Evolutionary conservation across 768 basidiomycete species (phyloP), one percentile per base, ranked within the genome.

Genomic region (Glaciozyma antarctica): DNA sequence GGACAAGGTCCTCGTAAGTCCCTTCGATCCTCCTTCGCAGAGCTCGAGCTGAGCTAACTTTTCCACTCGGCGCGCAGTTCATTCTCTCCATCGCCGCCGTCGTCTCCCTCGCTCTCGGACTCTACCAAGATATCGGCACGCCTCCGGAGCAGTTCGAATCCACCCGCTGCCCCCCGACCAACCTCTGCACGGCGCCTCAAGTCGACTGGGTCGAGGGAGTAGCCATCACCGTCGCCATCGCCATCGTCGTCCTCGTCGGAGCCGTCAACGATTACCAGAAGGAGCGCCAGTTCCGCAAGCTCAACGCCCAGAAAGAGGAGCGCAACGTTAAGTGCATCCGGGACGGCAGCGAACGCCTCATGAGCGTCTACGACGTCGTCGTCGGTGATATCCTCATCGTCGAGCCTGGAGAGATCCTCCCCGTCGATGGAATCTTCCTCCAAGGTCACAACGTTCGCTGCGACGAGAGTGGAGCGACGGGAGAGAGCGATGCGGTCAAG

Each of bases 241-340:
- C 78, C 57, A 80, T 82, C 66, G 80, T 82, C 75, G 80, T 78
- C 63, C 72, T 90, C 51, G 94, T 99, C 63, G 94, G 94, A 38
- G 91, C 92, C 17, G 71, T 97, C 52, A 98, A 97, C 73, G 95
- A 99, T 77, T 99, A 89, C 87, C 92, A 97, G 77, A 98, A 98
- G 77, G 95, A 99, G 77, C 85, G 86, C 2, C 95, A 98, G 77
- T 99, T 99, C 80, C 85, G 86, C 73, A 81, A 80, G 24, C 82
- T 99, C 49, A 98, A 97, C 60, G 64, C 70, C 7, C 88, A 93
- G 78, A 94, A 94, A 77, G 94, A 98, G 63, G 95, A 94, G 71
- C 88, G 95, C 32, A 84, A 82, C 8, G 85, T 91, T 71, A 91
- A 91, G 77, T 86, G 87, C 59, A 85, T 90, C 65, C 85, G 91